Conservation (phyloP, 805 yeast species). For the Yamadazyma nakazawae region DNA sequence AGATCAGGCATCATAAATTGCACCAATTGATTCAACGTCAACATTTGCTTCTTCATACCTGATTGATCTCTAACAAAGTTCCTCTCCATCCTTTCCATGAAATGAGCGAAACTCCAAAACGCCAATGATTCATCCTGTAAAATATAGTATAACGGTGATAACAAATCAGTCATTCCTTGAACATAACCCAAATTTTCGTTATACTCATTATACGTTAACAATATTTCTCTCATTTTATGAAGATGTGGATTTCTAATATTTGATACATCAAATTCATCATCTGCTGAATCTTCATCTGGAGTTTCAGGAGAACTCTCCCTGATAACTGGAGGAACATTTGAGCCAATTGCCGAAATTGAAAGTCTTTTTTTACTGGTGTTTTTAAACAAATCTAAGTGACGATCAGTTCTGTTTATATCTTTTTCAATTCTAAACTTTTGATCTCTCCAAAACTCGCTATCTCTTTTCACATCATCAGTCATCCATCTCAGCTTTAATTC, state of each 20-base stretch:
- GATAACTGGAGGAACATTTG: slow-evolving; percentile 14
- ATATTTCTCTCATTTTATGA: slow-evolving; percentile 65
- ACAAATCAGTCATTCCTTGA: slow-evolving; percentile 95
- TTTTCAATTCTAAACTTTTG: slow-evolving; percentile 88
- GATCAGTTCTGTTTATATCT: slow-evolving; percentile 89
- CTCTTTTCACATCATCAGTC: slow-evolving; percentile 46
- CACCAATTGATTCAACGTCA: slow-evolving; percentile 76
- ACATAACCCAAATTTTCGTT: slow-evolving; percentile 88
- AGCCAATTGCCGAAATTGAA: slow-evolving; percentile 10
- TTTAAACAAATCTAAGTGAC: slow-evolving; percentile 64
- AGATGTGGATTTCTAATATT: slow-evolving; percentile 76
- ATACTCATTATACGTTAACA: slow-evolving; percentile 81
- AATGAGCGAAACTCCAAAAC: slow-evolving; percentile 84
- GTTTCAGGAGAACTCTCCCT: slow-evolving; percentile 32
- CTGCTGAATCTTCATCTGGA: slow-evolving; percentile 33
- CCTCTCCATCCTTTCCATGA: slow-evolving; percentile 94
- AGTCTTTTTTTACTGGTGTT: slow-evolving; percentile 30
- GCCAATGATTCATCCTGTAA: slow-evolving; percentile 70
- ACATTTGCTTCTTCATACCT: slow-evolving; percentile 89
- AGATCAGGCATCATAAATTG: slow-evolving; percentile 86
- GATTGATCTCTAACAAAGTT: slow-evolving; percentile 88
- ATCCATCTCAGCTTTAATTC: slow-evolving; percentile 72
- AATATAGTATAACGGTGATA: slow-evolving; percentile 76
- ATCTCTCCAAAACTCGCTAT: slow-evolving; percentile 74
- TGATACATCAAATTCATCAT: slow-evolving; percentile 55